Percentiles rank a stretch among this genome's conserved stretches.
Conservation (phyloP, 2,329 filamentous ascomycete genomes). For the Penicillium paneum region DNA sequence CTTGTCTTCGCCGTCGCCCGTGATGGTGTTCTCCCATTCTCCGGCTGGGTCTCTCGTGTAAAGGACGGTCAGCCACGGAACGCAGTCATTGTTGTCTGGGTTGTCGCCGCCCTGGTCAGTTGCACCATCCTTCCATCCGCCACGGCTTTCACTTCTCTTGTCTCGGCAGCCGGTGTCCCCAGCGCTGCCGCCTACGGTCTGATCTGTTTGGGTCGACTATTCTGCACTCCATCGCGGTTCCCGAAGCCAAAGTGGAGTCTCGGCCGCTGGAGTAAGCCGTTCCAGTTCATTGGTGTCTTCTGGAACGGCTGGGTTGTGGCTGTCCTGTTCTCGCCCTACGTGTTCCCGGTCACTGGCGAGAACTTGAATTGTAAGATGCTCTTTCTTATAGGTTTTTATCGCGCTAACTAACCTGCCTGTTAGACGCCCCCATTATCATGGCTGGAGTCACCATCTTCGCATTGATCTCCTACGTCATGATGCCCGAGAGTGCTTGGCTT, state of each 20-base stretch:
- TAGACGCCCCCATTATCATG: slow-evolving; percentile 53
- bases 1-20: slow-evolving; percentile 62
- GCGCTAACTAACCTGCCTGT: slow-evolving; percentile 12
- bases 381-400: background rate
- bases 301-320: slow-evolving; percentile 54
- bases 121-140: slow-evolving; percentile 58
- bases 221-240: slow-evolving; percentile 46
- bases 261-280: slow-evolving; percentile 47
- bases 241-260: slow-evolving; percentile 43
- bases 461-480: slow-evolving; percentile 49
- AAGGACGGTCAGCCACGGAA: slow-evolving; percentile 57
- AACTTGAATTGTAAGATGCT: slow-evolving; percentile 45
- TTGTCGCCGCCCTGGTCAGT: slow-evolving; percentile 52
- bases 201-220: slow-evolving; percentile 49
- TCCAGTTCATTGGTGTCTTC: slow-evolving; percentile 48
- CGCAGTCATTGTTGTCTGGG: slow-evolving; percentile 59
- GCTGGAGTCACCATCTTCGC: slow-evolving; percentile 49
- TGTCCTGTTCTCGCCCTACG: slow-evolving; percentile 47
- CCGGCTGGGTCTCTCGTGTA: slow-evolving; percentile 56
- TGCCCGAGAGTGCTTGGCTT: slow-evolving; percentile 48
- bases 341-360: slow-evolving; percentile 45
- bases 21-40: slow-evolving; percentile 60
- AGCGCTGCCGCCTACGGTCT: slow-evolving; percentile 53
- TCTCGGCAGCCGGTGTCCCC: slow-evolving; percentile 53
- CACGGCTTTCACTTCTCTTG: slow-evolving; percentile 54